Evolutionary conservation across 306 rosid genomes (phyloP), one percentile per base, ranked within the genome.

Genomic region (Castanea mollissima): DNA sequence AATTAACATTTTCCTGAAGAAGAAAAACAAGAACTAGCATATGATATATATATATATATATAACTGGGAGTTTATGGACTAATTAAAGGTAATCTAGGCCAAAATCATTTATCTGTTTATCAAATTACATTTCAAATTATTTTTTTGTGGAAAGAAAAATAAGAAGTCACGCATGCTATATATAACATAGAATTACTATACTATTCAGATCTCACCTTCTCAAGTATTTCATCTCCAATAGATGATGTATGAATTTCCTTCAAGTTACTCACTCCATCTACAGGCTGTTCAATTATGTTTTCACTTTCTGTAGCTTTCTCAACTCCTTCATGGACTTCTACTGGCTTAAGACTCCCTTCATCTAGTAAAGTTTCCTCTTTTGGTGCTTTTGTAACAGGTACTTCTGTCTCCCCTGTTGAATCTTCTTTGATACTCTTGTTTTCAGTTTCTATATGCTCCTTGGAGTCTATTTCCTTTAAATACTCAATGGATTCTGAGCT

Each of bases 151-250:
- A 8, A 46, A 12, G 14, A 46, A 46, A 15, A 46, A 11, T 8
- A 46, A 46, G 52, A 46, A 46, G 14, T 46, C 1, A 46, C 1
- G 14, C 14, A 46, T 46, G 52, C 12, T 9, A 10, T 46, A 11
- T 46, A 12, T 46, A 46, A 46, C 15, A 2, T 46, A 46, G 14
- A 46, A 2, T 46, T 46, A 8, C 52, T 46, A 8, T 8, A 12
- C 16, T 71, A 15, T 38, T 7, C 15, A 57, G 32, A 78, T 69
- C 83, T 69, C 25, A 85, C 88, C 75, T 81, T 76, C 10, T 64
- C 34, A 64, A 14, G 6, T 59, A 20, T 76, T 31, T 63, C 38
- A 76, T 62, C 35, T 46, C 10, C 57, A 21, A 46, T 16, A 15
- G 59, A 27, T 63, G 49, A 27, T 31, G 13, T 10, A 16, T 63